Percentiles rank a stretch among this genome's conserved stretches.
These are phyloP conservation scores for Leccinum boreale DNA, from an alignment of 768 basidiomycete genomes.

Conservation along the genomic window DNA sequence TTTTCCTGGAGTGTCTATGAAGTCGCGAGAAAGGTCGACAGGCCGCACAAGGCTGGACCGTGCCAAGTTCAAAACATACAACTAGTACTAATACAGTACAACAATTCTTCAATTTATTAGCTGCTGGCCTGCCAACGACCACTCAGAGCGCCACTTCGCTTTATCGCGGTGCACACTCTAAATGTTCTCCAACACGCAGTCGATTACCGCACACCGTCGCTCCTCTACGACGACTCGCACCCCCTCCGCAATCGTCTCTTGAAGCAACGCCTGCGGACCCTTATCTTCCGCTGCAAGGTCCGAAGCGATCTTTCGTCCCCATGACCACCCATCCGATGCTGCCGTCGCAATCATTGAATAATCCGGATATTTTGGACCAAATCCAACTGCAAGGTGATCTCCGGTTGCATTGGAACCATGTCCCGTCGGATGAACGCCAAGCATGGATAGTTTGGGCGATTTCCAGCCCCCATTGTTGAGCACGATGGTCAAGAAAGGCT, in stretches of 20 bases:
- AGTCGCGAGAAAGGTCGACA: too few relatives aligned
- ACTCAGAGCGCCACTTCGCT: not conserved
- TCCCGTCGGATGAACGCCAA: slow-evolving; percentile 60
- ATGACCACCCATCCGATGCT: slow-evolving; percentile 68
- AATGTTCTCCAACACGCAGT: slow-evolving; percentile 50
- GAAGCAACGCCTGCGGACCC: slow-evolving; percentile 26
- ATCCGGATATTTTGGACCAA: slow-evolving; percentile 61
- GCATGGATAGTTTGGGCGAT: slow-evolving; percentile 62
- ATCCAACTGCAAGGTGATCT: slow-evolving; percentile 55
- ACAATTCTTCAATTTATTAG: not conserved
- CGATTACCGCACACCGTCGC: slow-evolving; percentile 60
- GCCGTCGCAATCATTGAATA: slow-evolving; percentile 62
- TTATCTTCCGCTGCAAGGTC: slow-evolving; percentile 23
- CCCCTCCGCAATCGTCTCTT: slow-evolving; percentile 43
- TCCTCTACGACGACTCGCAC: slow-evolving; percentile 55
- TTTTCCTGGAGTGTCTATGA: not conserved
- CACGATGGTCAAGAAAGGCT: slow-evolving; percentile 71
- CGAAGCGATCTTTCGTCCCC: slow-evolving; percentile 41
- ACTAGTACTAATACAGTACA: not conserved
- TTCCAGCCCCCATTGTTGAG: slow-evolving; percentile 74
- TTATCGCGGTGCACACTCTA: slow-evolving; percentile 9
- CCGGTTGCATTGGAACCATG: slow-evolving; percentile 45
- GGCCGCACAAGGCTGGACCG: too few relatives aligned
- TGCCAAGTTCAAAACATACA: too few relatives aligned
- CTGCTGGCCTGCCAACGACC: not conserved